Conservation (phyloP, 306 rosid species). For the Oemleria cerasiformis region DNA sequence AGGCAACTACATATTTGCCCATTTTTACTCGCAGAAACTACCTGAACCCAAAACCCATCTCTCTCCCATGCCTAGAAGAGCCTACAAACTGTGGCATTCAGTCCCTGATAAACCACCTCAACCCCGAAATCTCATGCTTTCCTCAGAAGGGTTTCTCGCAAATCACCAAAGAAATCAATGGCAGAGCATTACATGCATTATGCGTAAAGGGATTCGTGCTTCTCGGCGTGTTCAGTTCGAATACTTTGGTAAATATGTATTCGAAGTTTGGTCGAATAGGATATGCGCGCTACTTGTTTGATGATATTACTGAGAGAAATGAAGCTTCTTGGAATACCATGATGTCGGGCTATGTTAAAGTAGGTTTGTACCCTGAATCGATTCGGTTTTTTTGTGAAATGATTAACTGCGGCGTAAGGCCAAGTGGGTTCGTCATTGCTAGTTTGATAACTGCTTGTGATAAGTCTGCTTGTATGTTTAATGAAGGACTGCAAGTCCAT, state of each 20-base stretch:
- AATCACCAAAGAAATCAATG: slow-evolving; percentile 49
- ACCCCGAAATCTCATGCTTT: slow-evolving; percentile 63
- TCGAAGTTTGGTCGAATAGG: slow-evolving; percentile 47
- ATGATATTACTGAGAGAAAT: slow-evolving; percentile 53
- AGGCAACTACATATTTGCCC: slow-evolving; percentile 13
- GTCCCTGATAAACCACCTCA: slow-evolving; percentile 48
- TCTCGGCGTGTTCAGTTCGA: slow-evolving; percentile 46
- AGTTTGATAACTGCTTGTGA: slow-evolving; percentile 78
- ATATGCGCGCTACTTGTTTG: slow-evolving; percentile 57
- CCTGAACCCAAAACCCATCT: slow-evolving; percentile 21
- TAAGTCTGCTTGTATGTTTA: slow-evolving; percentile 59
- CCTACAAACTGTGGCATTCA: slow-evolving; percentile 25
- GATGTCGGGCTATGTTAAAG: slow-evolving; percentile 77
- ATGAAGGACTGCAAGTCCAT: slow-evolving; percentile 73
- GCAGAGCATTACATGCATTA: slow-evolving; percentile 67
- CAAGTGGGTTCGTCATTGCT: slow-evolving; percentile 63
- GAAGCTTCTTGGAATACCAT: slow-evolving; percentile 90
- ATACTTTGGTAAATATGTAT: slow-evolving; percentile 74
- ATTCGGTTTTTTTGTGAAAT: slow-evolving; percentile 56
- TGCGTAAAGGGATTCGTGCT: slow-evolving; percentile 54
- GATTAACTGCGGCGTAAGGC: slow-evolving; percentile 36
- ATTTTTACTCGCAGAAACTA: slow-evolving; percentile 22
- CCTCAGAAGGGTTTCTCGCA: slow-evolving; percentile 69
- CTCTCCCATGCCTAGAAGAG: slow-evolving; percentile 40
- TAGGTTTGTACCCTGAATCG: slow-evolving; percentile 45